phyloP scores from a whole-genome alignment of 2,329 filamentous ascomycete genomes.

The Sporothrix mexicana region DNA sequence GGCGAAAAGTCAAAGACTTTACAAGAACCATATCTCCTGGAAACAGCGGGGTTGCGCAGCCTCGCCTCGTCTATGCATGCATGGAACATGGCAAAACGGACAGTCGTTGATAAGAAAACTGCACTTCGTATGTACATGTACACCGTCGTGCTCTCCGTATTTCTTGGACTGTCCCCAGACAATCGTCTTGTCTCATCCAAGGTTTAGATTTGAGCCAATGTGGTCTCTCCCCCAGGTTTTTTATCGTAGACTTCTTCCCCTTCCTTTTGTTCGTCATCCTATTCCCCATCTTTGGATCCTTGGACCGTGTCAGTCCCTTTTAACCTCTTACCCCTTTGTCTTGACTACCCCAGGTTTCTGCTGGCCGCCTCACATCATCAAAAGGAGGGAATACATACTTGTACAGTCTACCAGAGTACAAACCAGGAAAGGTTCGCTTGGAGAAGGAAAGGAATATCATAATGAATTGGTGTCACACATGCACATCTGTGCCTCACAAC shows the following conservation, averaged over 20 bases:
- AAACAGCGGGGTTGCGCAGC: conserved; percentile 3
- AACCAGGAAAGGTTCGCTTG: background rate
- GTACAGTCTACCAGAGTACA: background rate
- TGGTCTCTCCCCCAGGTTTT: background rate
- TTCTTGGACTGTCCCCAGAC: background rate
- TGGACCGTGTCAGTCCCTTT: background rate
- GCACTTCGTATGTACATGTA: conserved; percentile 3
- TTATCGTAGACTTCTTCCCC: background rate
- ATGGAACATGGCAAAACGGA: background rate
- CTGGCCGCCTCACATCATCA: background rate
- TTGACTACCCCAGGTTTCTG: conserved; percentile 14
- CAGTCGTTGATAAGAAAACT: conserved; percentile 2
- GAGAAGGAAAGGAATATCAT: background rate
- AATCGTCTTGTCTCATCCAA: background rate
- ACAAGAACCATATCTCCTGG: background rate
- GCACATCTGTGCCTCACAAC: background rate
- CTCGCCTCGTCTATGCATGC: conserved; percentile 12
- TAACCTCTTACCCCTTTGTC: background rate
- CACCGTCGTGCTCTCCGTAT: background rate
- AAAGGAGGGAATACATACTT: background rate
- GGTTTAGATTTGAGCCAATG: background rate
- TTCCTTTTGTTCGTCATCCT: background rate
- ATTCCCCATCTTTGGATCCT: background rate
- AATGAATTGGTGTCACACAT: background rate
- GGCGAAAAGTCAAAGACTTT: background rate